Base-by-base conservation (phyloP, 192 early-diverging fungal genomes). In the Glomus cerebriforme region DNA sequence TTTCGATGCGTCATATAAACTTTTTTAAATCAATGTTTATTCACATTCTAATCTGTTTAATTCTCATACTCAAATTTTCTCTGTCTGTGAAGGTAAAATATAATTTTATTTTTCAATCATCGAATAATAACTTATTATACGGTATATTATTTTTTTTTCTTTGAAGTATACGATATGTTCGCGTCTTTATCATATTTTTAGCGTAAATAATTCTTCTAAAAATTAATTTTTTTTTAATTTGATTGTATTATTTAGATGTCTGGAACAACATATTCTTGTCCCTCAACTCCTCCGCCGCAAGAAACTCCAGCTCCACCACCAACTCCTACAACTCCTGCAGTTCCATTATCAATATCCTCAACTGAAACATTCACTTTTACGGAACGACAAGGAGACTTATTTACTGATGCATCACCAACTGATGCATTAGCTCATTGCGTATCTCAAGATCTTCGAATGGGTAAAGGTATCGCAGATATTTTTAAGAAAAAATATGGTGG, bases 381-480 rank as follows among this genome's bases (percentile, higher is more conserved):
- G 79, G 81, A 85, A 75, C 43, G n/a, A 19, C 69, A 78, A 78
- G 81, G 79, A 19, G 72, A 82, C 47, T 65, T 85, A 24, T 82
- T 85, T 27, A 59, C 29, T 13, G 59, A 34, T n/a, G 60, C 75
- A 17, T 13, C 60, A 32, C 43, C 79, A 35, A 75, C 71, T 10
- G 76, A 85, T 19, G 65, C 73, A 24, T 70, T 84, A 19, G 83
- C 65, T 17, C n/a, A n/a, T n/a, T n/a, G n/a, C n/a, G n/a, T n/a
- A n/a, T n/a, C n/a, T n/a, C n/a, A n/a, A n/a, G n/a, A n/a, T n/a
- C 22, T 80, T 27, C 39, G 54, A 7, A 59, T 82, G 60, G 78
- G 54, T 43, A 82, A 75, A 73, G 83, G 84, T 22, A 81, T 83
- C 9, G 74, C 84, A 29, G 24, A 26, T n/a, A n/a, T n/a, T n/a